Evolutionary conservation across 179 eudicot genomes (phyloP).

Genomic region (Drosera spatulata): DNA sequence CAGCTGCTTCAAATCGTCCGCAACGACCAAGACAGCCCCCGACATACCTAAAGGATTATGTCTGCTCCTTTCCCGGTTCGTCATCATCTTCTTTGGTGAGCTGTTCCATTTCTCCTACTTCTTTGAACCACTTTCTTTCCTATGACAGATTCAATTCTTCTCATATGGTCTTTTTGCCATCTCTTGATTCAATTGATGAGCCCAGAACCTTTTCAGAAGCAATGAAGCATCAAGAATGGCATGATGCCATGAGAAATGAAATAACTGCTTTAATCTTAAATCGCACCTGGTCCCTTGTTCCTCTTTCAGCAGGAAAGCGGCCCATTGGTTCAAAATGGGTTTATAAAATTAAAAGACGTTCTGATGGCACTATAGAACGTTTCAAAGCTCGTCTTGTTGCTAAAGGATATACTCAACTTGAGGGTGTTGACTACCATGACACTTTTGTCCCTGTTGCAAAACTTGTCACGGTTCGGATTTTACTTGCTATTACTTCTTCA

Average conservation of each 20-base stretch:
- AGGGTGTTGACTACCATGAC: not conserved
- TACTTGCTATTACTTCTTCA: not conserved
- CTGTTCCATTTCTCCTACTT: too few relatives aligned
- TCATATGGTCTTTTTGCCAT: not conserved
- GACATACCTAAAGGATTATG: too few relatives aligned
- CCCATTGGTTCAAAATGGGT: not conserved
- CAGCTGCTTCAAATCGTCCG: too few relatives aligned
- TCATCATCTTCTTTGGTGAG: too few relatives aligned
- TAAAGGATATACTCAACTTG: not conserved
- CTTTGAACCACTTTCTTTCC: too few relatives aligned
- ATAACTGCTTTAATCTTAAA: not conserved
- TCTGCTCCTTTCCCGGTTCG: too few relatives aligned
- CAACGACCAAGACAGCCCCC: too few relatives aligned
- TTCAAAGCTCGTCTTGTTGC: not conserved
- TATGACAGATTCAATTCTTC: too few relatives aligned
- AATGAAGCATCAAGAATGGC: not conserved
- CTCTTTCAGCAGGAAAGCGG: not conserved
- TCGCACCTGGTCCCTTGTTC: not conserved
- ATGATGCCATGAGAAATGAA: not conserved
- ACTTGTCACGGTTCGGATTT: not conserved
- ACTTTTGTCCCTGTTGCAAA: not conserved
- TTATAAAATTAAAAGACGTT: not conserved
- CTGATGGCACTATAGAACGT: not conserved
- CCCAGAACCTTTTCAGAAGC: not conserved
- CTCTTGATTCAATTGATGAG: not conserved